Conservation (phyloP, 2,329 filamentous ascomycete species). For the Epichloe typhina region DNA sequence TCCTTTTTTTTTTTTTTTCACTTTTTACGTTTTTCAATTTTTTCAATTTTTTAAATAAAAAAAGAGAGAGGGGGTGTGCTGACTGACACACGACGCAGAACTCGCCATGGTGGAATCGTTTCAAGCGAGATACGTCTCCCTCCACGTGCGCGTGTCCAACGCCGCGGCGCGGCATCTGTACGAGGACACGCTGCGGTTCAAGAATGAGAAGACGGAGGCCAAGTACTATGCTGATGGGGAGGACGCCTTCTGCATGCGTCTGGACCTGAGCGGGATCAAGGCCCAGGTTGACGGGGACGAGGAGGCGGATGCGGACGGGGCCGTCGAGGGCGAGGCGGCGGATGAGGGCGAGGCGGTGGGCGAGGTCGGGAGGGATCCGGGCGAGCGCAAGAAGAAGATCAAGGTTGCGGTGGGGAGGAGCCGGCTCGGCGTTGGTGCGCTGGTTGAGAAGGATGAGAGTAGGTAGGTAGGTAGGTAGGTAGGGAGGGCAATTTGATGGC, state of each 20-base stretch:
- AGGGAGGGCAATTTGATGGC: too few species aligned
- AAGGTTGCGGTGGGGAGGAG: constrained; percentile 76
- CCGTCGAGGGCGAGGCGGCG: constrained; percentile 19
- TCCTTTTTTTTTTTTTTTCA: not conserved
- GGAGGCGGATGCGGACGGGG: constrained; percentile 24
- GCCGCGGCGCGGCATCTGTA: constrained; percentile 83
- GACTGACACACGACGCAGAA: constrained; percentile 38
- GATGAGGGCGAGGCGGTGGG: constrained; percentile 64
- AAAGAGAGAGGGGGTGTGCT: too few species aligned
- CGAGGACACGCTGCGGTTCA: constrained; percentile 81
- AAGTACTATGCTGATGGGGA: constrained; percentile 98
- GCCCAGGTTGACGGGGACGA: constrained; percentile 24
- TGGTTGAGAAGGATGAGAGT: constrained; percentile 59
- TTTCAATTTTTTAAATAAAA: not conserved
- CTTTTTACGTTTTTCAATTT: not conserved
- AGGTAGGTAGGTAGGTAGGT: constrained; percentile 8
- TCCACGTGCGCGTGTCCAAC: constrained; percentile 94
- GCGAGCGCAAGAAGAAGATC: constrained; percentile 52
- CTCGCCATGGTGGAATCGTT: constrained; percentile 95
- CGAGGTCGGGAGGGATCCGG: constrained; percentile 42
- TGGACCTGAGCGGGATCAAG: constrained; percentile 57
- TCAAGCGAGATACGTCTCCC: constrained; percentile 78
- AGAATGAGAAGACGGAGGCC: constrained; percentile 69
- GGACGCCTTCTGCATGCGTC: constrained; percentile 87
- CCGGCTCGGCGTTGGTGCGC: constrained; percentile 59